These are phyloP conservation scores for Skeletonema potamos DNA, from an alignment of 108 stramenopile genomes.

Conservation along the genomic window DNA sequence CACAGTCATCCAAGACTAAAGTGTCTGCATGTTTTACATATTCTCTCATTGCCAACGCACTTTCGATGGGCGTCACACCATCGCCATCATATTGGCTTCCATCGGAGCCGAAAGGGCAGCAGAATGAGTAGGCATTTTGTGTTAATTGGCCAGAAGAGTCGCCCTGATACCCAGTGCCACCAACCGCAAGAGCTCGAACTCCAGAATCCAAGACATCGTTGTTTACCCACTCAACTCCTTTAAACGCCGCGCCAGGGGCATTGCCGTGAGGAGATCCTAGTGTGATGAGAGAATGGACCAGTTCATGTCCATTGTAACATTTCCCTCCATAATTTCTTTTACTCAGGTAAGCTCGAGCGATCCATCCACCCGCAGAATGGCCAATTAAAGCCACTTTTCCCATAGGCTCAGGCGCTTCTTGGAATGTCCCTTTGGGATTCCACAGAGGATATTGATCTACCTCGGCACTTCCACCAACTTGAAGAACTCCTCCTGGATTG, in stretches of 20 bases:
- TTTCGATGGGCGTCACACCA: constrained; percentile 69
- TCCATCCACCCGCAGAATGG: constrained; percentile 73
- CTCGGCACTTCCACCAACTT: constrained; percentile 65
- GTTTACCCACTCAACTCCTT: constrained; percentile 66
- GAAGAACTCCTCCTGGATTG: constrained; percentile 65
- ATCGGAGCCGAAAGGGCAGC: constrained; percentile 56
- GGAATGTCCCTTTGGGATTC: constrained; percentile 58
- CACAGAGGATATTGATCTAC: constrained; percentile 67
- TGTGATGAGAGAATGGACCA: constrained; percentile 66
- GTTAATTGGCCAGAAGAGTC: constrained; percentile 62
- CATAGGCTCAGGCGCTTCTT: constrained; percentile 28
- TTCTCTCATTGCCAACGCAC: constrained; percentile 52
- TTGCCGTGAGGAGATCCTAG: constrained; percentile 63
- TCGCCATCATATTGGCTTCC: constrained; percentile 66
- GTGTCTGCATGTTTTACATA: constrained; percentile 42
- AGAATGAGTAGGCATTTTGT: constrained; percentile 61
- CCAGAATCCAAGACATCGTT: constrained; percentile 28
- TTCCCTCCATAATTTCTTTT: constrained; percentile 65
- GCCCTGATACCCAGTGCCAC: constrained; percentile 63
- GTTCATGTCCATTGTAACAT: constrained; percentile 46
- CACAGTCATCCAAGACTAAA: constrained; percentile 43
- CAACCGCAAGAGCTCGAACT: constrained; percentile 60
- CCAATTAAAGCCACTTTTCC: constrained; percentile 58
- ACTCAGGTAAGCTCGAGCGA: constrained; percentile 61
- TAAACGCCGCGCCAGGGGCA: constrained; percentile 73